Evolutionary conservation across 1,284 basidiomycete species (phyloP), one percentile per base, ranked within the genome.

Genomic region (Pascua sp.): DNA sequence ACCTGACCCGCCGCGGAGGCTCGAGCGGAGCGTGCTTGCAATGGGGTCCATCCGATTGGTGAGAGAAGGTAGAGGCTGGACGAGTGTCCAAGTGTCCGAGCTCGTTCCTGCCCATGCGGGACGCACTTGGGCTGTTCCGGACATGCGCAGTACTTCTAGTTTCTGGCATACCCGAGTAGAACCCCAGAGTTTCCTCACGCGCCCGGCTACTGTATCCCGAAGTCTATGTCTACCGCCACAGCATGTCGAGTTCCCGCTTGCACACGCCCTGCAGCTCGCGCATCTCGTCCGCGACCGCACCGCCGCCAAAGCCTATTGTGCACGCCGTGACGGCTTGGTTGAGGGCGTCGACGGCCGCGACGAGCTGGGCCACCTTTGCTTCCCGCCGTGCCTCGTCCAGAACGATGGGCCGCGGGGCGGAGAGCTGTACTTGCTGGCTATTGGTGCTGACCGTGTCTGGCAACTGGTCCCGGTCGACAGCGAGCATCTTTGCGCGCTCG

Each of bases 401-500:
- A 42, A 49, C 46, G 16, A 17, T 18, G 37, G 11, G 49, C 42
- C 42, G 15, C 11, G 15, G 39, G 40, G 12, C 49, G 24, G 24
- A 32, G 7, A 32, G 17, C 17, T 44, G 18, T 16, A 49, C 32
- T 13, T 38, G 46, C 45, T 53, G 4, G 36, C 17, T 16, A 44
- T n/a, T 10, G 47, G 48, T 13, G 43, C 24, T 39, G 32, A 43
- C 40, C 11, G 17, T 18, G 16, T 49, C 15, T 42, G 39, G 18
- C 8, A 46, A 10, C 36, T 54, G 36, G 10, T 61, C 24, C 10
- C 60, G 42, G 36, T 68, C 62, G 46, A 67, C 15, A 79, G 83
- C 40, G 69, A 92, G 80, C 4, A 93, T 77, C 72, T 91, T 92
- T 0, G 89, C 91, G 15, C 91, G 79, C 69, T 93, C 90, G 2